These are phyloP conservation scores for Secale cereale DNA, from an alignment of 176 grass and related monocot species.

Conservation along the genomic window DNA sequence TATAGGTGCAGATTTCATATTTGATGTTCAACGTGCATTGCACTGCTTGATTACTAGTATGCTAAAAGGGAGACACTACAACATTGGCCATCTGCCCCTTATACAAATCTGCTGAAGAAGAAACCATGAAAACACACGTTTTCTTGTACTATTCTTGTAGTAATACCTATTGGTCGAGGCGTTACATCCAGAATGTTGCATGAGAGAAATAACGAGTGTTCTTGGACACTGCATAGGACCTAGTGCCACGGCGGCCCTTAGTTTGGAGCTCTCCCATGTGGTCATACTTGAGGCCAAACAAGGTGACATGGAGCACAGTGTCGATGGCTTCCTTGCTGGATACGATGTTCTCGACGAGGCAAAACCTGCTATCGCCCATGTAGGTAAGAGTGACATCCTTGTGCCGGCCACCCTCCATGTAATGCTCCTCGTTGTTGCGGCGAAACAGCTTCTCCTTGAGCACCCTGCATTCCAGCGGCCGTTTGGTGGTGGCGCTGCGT, in stretches of 20 bases:
- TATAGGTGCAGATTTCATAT: no score
- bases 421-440: background rate
- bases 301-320: background rate
- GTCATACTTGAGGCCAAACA: conserved; percentile 16
- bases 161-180: no score
- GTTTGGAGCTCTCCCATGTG: background rate
- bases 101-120: no score
- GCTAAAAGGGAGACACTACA: no score
- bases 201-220: background rate
- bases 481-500: background rate
- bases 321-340: background rate
- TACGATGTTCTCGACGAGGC: background rate
- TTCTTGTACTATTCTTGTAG: no score
- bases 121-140: no score
- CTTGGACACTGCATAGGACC: background rate
- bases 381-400: background rate
- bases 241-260: background rate
- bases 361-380: conserved; percentile 7
- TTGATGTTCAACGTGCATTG: no score
- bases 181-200: conserved; percentile 3
- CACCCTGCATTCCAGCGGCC: background rate
- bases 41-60: no score
- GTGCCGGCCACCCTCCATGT: background rate
- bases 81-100: no score
- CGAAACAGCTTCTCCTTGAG: background rate